These are phyloP conservation scores for Boletus mariae DNA, from an alignment of 1,284 basidiomycete species.

Conservation along the genomic window DNA sequence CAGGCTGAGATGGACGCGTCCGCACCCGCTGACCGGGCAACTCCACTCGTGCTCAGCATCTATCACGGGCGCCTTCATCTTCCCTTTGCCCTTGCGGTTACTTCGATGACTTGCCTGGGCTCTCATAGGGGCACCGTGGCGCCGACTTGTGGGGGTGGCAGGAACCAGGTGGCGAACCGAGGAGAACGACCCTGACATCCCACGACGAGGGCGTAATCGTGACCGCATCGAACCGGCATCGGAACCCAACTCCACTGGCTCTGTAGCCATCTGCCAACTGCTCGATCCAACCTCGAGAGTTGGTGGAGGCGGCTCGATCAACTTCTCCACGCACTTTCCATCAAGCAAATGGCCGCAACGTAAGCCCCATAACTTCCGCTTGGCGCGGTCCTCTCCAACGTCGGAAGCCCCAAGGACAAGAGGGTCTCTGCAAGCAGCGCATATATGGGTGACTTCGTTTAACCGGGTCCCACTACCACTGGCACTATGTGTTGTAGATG, in stretches of 20 bases:
- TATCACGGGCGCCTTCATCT: constrained; percentile 37
- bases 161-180: constrained; percentile 9
- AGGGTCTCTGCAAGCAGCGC: constrained; percentile 57
- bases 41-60: constrained; percentile 53
- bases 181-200: constrained; percentile 11
- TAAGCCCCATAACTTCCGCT: constrained; percentile 58
- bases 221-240: constrained; percentile 44
- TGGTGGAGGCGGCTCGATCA: constrained; percentile 44
- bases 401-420: constrained; percentile 42
- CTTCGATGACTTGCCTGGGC: constrained; percentile 15
- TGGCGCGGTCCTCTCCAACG: constrained; percentile 35
- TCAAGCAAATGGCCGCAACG: constrained; percentile 75
- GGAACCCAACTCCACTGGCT: constrained; percentile 1
- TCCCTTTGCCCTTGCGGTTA: constrained; percentile 38
- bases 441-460: constrained; percentile 46
- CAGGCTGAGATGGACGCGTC: constrained; percentile 51
- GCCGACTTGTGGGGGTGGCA: constrained; percentile 3
- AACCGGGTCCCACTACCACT: constrained; percentile 19
- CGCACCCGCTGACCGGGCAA: constrained; percentile 61
- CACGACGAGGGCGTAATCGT: constrained; percentile 47
- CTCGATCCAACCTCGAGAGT: constrained; percentile 24
- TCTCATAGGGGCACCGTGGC: constrained; percentile 4
- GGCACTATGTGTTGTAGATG: constrained; percentile 14
- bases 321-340: constrained; percentile 60
- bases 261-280: constrained; percentile 24